Evolutionary conservation across 345 rosid genomes (phyloP).

Genomic region (Sonneratia alba): DNA sequence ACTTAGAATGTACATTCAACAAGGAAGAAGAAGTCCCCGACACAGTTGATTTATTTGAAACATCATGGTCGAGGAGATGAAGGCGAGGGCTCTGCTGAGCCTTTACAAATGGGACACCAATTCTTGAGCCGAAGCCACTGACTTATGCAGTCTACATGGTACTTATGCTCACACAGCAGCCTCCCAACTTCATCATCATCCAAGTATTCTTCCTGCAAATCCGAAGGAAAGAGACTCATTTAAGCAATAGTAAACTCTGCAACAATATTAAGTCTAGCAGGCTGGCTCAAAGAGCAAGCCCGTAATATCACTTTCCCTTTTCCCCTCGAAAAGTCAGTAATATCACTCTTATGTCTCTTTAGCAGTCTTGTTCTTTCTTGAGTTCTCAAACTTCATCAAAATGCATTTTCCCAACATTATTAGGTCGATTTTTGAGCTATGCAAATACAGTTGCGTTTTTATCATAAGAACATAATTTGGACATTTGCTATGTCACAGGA

Average conservation of each 20-base stretch:
- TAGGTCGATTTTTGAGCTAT: background rate
- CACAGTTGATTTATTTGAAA: background rate
- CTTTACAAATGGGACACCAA: slow-evolving; percentile 94
- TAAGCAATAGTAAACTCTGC: background rate
- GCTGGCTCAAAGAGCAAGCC: background rate
- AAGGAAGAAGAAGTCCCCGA: background rate
- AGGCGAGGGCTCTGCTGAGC: slow-evolving; percentile 36
- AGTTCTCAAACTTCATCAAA: background rate
- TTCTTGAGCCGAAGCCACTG: slow-evolving; percentile 88
- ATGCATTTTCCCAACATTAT: background rate
- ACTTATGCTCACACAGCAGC: slow-evolving; percentile 66
- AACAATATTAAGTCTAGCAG: background rate
- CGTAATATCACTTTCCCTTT: too few relatives aligned
- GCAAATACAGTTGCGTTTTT: background rate
- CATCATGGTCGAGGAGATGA: slow-evolving; percentile 11
- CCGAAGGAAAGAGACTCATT: background rate
- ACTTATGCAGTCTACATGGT: slow-evolving; percentile 55
- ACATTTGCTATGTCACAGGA: background rate
- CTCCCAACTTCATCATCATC: slow-evolving; percentile 69
- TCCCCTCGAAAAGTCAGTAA: background rate
- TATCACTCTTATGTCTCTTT: background rate
- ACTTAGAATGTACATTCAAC: background rate
- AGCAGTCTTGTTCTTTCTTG: background rate
- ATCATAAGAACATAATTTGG: background rate
- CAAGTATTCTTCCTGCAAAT: slow-evolving; percentile 70